Conservation (phyloP, 2,329 filamentous ascomycete genomes). For the Escovopsis weberi region DNA sequence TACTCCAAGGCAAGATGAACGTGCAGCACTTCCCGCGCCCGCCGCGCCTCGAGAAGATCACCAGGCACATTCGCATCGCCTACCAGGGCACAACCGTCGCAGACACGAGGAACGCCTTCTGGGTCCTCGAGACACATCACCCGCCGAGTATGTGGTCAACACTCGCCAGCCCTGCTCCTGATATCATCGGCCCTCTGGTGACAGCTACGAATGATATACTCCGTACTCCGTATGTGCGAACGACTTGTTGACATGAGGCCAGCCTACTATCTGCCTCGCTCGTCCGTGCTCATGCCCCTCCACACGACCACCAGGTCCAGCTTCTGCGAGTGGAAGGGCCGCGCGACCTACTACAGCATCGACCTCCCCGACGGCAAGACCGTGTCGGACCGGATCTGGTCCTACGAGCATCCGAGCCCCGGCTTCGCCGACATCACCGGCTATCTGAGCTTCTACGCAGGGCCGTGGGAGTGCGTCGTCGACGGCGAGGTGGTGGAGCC, state of each 20-base stretch:
- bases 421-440: slow-evolving; percentile 38
- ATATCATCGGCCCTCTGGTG: too few relatives aligned
- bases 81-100: slow-evolving; percentile 40
- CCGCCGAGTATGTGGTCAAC: slow-evolving; percentile 34
- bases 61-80: slow-evolving; percentile 39
- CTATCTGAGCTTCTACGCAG: slow-evolving; percentile 44
- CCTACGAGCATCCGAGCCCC: slow-evolving; percentile 38
- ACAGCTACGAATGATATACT: neutral
- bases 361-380: slow-evolving; percentile 21
- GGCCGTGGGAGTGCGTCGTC: slow-evolving; percentile 47
- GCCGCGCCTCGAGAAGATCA: slow-evolving; percentile 38
- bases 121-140: slow-evolving; percentile 49
- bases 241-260: neutral
- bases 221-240: neutral
- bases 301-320: slow-evolving; percentile 28
- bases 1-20: slow-evolving; percentile 23
- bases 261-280: slow-evolving; percentile 46
- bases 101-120: slow-evolving; percentile 43
- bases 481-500: slow-evolving; percentile 44
- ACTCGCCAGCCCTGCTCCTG: too few relatives aligned
- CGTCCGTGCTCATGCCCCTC: slow-evolving; percentile 31
- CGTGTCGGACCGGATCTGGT: slow-evolving; percentile 41
- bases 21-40: slow-evolving; percentile 44
- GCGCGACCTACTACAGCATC: slow-evolving; percentile 42
- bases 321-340: slow-evolving; percentile 48